Base-by-base conservation (phyloP, 805 yeast species). In the Naumovozyma castellii region DNA sequence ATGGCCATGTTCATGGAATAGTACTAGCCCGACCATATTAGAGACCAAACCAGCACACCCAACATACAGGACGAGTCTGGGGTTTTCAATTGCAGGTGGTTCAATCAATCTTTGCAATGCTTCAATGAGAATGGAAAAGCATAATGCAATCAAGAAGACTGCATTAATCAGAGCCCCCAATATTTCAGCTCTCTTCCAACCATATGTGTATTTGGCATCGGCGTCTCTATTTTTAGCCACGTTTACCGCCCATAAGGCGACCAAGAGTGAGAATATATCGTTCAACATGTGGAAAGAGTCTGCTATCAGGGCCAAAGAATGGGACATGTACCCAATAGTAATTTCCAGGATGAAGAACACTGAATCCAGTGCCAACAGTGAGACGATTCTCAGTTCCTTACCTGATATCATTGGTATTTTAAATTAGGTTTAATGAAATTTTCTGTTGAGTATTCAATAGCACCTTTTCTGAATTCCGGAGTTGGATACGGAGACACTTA, bases 281-380 rank as follows among this genome's bases (percentile, higher is more conserved):
- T 92, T 90, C 48, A 90, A 70, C 97, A 92, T 92, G 62, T 90
- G 98, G 73, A 90, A 92, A 1, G 97, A 82, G 59, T 90, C 98
- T 1, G 97, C 98, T 40, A 90, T 80, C 39, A 90, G 72, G 0
- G 98, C 97, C 54, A 90, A 71, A 1, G 97, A 90, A 60, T 92
- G 94, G 19, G 90, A 95, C 18, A 90, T 74, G 61, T 88, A 92
- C 15, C 95, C 95, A 29, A 85, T 75, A 40, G 78, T 76, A 38
- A 87, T 78, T 60, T 90, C 98, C 45, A 90, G 52, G 28, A 92
- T 67, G 71, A 92, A 90, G 67, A 90, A 90, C 1, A 73, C 57
- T 3, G 92, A 75, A 61, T 92, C 97, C 28, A 90, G 66, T 35
- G 64, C 73, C 59, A 90, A 68, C 42, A 90, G 70, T 12, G 90